phyloP scores from a whole-genome alignment of 2,329 filamentous ascomycete species.

The Aspergillus fructus region DNA sequence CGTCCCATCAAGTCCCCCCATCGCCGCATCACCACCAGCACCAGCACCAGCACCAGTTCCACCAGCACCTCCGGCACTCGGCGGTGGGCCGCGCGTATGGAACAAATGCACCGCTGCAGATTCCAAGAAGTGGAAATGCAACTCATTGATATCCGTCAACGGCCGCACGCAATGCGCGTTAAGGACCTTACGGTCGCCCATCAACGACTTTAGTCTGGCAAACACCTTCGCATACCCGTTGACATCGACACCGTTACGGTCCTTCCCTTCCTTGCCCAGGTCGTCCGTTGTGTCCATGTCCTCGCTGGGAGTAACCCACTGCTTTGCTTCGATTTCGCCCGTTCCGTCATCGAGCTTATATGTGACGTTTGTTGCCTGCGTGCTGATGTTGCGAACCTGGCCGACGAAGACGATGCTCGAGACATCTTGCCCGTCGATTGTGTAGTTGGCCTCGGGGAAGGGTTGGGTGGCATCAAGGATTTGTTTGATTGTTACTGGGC shows the following conservation, averaged over 20 bases:
- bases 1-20: constrained; percentile 25
- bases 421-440: constrained; percentile 73
- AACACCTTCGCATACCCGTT: constrained; percentile 83
- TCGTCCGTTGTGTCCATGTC: constrained; percentile 39
- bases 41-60: constrained; percentile 39
- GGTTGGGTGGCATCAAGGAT: constrained; percentile 78
- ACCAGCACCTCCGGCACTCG: constrained; percentile 49
- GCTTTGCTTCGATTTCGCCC: constrained; percentile 74
- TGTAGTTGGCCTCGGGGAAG: constrained; percentile 73
- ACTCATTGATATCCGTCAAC: constrained; percentile 83
- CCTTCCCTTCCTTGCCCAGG: constrained; percentile 34
- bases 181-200: constrained; percentile 80
- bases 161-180: constrained; percentile 77
- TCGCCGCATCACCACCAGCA: constrained; percentile 23
- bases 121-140: constrained; percentile 89
- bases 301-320: constrained; percentile 45
- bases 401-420: constrained; percentile 82
- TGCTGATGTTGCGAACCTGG: constrained; percentile 81
- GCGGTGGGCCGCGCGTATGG: constrained; percentile 68
- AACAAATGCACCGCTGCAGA: constrained; percentile 84
- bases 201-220: constrained; percentile 73
- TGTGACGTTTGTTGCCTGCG: constrained; percentile 87
- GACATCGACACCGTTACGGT: constrained; percentile 55
- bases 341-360: constrained; percentile 96
- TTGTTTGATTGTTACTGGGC: constrained; percentile 95